Percentiles rank a stretch among this genome's conserved stretches.
phyloP scores from a whole-genome alignment of 257 asterid species.

The Primulina eburnea region DNA sequence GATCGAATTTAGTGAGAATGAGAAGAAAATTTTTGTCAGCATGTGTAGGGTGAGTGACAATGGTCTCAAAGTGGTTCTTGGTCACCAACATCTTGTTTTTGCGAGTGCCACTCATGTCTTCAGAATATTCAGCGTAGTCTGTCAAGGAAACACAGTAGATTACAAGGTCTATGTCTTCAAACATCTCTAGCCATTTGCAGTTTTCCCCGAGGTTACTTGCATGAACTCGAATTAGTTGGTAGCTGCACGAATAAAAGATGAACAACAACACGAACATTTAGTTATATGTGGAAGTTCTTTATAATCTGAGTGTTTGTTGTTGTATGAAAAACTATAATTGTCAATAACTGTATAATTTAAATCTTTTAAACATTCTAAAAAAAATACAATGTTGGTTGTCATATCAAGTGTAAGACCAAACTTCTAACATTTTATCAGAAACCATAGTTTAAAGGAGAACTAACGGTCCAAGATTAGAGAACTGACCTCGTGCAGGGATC shows the following conservation, averaged over 20 bases:
- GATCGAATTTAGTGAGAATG: constrained; percentile 73
- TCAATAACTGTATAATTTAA: too few relatives aligned
- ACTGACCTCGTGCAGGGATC: constrained; percentile 46
- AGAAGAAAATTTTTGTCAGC: constrained; percentile 59
- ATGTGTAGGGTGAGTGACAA: constrained; percentile 54
- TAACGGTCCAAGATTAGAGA: not conserved
- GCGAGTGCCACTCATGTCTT: constrained; percentile 51
- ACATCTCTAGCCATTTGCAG: constrained; percentile 91
- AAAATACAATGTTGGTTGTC: too few relatives aligned
- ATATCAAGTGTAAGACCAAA: too few relatives aligned
- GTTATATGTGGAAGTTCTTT: not conserved
- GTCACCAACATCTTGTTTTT: constrained; percentile 68
- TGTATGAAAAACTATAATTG: too few relatives aligned
- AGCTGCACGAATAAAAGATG: constrained; percentile 42
- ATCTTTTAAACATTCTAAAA: not conserved
- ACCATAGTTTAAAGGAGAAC: too few relatives aligned
- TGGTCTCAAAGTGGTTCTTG: constrained; percentile 56
- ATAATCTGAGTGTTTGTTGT: not conserved
- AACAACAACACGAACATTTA: not conserved
- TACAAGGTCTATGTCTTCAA: constrained; percentile 72
- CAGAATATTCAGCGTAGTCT: constrained; percentile 55
- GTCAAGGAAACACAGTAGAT: constrained; percentile 70
- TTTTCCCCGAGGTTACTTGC: constrained; percentile 71
- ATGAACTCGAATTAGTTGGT: constrained; percentile 68
- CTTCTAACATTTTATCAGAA: too few relatives aligned